Evolutionary conservation across 371 early-diverging fungal species (phyloP), one percentile per base, ranked within the genome.

Genomic region (Mucor saturninus): DNA sequence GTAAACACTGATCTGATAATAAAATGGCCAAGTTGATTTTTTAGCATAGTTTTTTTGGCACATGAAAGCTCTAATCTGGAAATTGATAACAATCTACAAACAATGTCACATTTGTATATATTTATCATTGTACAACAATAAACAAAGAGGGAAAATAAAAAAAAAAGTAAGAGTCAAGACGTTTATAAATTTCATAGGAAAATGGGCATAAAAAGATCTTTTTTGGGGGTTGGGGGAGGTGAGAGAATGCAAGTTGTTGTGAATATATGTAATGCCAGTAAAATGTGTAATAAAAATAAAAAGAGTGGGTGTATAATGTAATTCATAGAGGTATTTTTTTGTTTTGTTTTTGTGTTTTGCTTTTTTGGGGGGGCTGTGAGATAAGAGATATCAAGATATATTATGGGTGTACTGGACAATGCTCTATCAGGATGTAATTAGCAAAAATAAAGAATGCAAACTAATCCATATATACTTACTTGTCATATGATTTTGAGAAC

Each of bases 401-500:
- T 72, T 59, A 72, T 40, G 69, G 68, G 15, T 67, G 64, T 26
- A 76, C 73, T 31, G 73, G 77, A 59, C 74, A 73, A 53, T 76
- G 72, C 55, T 69, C 77, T 73, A 45, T 7, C 32, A 21, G 5
- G 35, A 35, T 8, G 35, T 21, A 35, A 35, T 35, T 35, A 53
- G 26, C 46, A 46, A 37, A 39, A 35, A 31, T 21, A 50, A 28
- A 39, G 13, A 11, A 54, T 28, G 31, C n/a, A 15, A 35, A 5
- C 15, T 53, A 37, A 15, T n/a, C 0, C 39, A 29, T 9, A 15
- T 14, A 29, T 14, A 69, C 72, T 64, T 68, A 76, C 76, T 76
- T 59, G 76, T 76, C 72, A 72, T 76, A 63, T 76, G 76, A 53
- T 61, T 54, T 6, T 38, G 45, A 31, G 76, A 76, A 29, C 76